phyloP scores from a whole-genome alignment of 345 rosid species.

The Eucalyptus tenuipes region DNA sequence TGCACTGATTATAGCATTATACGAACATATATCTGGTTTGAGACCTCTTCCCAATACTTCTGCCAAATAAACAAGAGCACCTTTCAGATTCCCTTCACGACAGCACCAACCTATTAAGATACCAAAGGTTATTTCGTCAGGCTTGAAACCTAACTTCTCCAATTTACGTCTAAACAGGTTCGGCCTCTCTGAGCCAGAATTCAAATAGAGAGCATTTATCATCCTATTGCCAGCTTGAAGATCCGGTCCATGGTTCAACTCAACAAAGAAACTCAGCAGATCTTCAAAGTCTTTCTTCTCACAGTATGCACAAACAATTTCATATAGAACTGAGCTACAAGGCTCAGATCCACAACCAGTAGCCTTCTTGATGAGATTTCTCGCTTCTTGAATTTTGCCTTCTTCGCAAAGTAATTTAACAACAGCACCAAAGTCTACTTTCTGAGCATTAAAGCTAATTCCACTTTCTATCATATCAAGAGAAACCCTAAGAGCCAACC shows the following conservation, averaged over 20 bases:
- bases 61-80: constrained; percentile 31
- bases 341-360: constrained; percentile 29
- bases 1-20: constrained; percentile 44
- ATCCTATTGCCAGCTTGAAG: constrained; percentile 45
- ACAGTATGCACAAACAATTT: constrained; percentile 46
- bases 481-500: constrained; percentile 35
- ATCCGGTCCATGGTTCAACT: constrained; percentile 28
- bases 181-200: constrained; percentile 42
- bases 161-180: constrained; percentile 38
- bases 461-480: constrained; percentile 35
- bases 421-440: constrained; percentile 24
- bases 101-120: constrained; percentile 65
- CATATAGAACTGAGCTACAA: constrained; percentile 18
- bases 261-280: constrained; percentile 34
- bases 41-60: constrained; percentile 46
- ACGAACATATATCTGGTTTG: constrained; percentile 32
- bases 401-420: constrained; percentile 42
- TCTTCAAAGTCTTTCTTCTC: constrained; percentile 75
- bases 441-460: constrained; percentile 4
- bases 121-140: constrained; percentile 49
- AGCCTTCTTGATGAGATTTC: constrained; percentile 44
- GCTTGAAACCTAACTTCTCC: constrained; percentile 41
- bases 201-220: constrained; percentile 29
- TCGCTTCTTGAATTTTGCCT: constrained; percentile 51
- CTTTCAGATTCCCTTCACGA: constrained; percentile 38